Evolutionary conservation across 2,329 filamentous ascomycete species (phyloP).

Genomic region (Sporothrix pallida): DNA sequence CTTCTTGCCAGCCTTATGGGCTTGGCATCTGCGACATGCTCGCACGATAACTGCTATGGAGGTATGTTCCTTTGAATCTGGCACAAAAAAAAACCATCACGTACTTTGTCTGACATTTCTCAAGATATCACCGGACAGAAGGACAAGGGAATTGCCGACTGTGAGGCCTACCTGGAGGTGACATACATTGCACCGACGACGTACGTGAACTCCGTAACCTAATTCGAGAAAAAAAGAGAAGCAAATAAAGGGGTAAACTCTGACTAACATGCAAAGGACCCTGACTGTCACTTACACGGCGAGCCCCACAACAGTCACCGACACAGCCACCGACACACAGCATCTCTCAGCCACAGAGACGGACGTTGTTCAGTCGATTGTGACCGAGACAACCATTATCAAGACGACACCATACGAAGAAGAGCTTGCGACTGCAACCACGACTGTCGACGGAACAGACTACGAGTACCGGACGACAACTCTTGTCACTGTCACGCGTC

Average conservation of each 20-base stretch:
- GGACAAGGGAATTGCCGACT: constrained; percentile 8
- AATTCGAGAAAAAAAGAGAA: background rate
- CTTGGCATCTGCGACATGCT: background rate
- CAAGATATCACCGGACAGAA: background rate
- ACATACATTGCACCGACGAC: background rate
- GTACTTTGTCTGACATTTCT: background rate
- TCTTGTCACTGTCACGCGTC: constrained; percentile 10
- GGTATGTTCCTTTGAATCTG: background rate
- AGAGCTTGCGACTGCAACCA: background rate
- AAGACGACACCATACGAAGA: constrained; percentile 26
- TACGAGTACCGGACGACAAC: constrained; percentile 24
- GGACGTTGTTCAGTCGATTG: background rate
- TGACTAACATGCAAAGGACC: background rate
- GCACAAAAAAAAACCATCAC: background rate
- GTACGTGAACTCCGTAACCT: background rate
- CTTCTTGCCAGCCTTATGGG: background rate
- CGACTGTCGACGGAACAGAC: background rate
- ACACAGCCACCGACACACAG: constrained; percentile 1
- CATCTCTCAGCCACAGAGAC: background rate
- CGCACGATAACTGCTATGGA: constrained; percentile 12
- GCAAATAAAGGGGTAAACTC: no score
- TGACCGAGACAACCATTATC: constrained; percentile 27
- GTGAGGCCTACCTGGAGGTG: constrained; percentile 13
- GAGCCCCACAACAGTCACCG: constrained; percentile 2
- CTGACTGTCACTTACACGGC: constrained; percentile 25